phyloP scores from a whole-genome alignment of 345 rosid species.

The Corchorus capsularis region DNA sequence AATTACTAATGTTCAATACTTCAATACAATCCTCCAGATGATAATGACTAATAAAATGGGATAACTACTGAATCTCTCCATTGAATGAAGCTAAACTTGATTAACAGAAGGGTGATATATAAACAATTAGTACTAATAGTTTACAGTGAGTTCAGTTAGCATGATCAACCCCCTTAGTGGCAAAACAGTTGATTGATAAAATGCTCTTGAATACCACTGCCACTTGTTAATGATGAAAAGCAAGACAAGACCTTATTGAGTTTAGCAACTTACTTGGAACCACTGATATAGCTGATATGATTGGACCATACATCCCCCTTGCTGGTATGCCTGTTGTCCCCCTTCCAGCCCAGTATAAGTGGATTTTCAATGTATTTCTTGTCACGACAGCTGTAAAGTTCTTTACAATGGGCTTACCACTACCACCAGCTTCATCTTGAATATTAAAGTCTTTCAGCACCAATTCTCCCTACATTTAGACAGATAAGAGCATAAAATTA shows the following conservation, averaged over 20 bases:
- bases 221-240: not conserved
- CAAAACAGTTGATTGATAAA: not conserved
- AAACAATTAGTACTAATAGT: not conserved
- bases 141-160: not conserved
- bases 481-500: not conserved
- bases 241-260: not conserved
- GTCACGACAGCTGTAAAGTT: conserved; percentile 35
- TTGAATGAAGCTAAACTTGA: not conserved
- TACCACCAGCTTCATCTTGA: conserved; percentile 59
- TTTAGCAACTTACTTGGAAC: conserved; percentile 48
- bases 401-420: conserved; percentile 48
- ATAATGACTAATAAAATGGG: not conserved
- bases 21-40: not conserved
- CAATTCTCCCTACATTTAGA: conserved; percentile 44
- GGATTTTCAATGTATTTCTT: conserved; percentile 57
- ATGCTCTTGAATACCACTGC: not conserved
- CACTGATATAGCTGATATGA: conserved; percentile 76
- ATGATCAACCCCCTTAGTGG: not conserved
- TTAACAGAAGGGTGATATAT: not conserved
- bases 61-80: not conserved
- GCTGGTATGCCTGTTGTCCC: conserved; percentile 73
- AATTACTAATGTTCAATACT: not conserved
- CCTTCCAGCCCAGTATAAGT: conserved; percentile 73
- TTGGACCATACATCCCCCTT: conserved; percentile 76
- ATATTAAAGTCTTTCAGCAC: conserved; percentile 62